A percentile compares a stretch with the other conserved stretches of the same genome.
phyloP scores from a whole-genome alignment of 495 filamentous ascomycete genomes.

The Hyaloscypha bicolor region DNA sequence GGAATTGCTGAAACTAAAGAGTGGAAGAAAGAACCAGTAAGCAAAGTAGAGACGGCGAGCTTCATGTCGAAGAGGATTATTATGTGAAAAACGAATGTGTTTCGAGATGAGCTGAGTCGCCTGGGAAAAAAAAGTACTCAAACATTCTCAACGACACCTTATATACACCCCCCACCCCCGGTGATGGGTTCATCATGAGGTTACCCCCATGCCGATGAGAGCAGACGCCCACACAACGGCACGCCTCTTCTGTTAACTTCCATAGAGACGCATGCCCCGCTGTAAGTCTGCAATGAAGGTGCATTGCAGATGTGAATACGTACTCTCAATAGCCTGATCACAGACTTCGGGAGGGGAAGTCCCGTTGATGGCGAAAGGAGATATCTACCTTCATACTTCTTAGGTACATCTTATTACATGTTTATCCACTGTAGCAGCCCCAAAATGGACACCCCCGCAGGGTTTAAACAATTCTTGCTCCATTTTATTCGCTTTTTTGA shows the following conservation, averaged over 20 bases:
- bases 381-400: neutral
- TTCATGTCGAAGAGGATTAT: slow-evolving; percentile 21
- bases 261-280: neutral
- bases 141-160: neutral
- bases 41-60: slow-evolving; percentile 10
- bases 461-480: neutral
- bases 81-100: slow-evolving; percentile 1
- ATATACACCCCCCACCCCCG: neutral
- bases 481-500: neutral
- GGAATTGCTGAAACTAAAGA: slow-evolving; percentile 26
- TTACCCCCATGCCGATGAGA: neutral
- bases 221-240: neutral
- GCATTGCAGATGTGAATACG: slow-evolving; percentile 10
- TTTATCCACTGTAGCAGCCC: neutral
- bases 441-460: neutral
- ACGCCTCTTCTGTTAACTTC: neutral
- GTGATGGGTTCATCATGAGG: neutral
- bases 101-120: slow-evolving; percentile 11
- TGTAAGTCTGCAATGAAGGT: neutral
- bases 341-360: neutral
- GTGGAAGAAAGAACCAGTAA: slow-evolving; percentile 7
- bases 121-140: slow-evolving; percentile 1
- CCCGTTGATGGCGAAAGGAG: neutral
- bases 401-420: neutral
- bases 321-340: slow-evolving; percentile 12